Evolutionary conservation across 2,329 filamentous ascomycete genomes (phyloP).

Genomic region (Penicillium griseofulvum): DNA sequence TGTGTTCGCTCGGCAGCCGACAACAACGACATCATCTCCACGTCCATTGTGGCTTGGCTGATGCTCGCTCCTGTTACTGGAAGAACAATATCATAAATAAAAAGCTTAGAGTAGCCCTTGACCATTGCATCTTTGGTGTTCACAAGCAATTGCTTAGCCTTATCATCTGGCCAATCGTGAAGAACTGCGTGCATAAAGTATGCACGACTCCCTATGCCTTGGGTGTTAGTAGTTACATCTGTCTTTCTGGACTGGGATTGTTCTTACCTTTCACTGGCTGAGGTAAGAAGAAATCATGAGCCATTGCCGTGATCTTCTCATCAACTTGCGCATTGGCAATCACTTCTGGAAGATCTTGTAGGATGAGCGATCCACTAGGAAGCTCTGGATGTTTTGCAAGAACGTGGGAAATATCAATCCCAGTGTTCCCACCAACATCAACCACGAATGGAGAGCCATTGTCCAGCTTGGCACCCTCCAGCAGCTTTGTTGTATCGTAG

Average conservation of each 20-base stretch:
- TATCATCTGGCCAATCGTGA: constrained; percentile 45
- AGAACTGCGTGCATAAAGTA: constrained; percentile 46
- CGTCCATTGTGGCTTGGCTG: constrained; percentile 34
- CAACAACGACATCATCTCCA: constrained; percentile 47
- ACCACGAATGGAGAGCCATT: constrained; percentile 32
- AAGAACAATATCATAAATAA: constrained; percentile 43
- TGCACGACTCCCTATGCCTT: constrained; percentile 31
- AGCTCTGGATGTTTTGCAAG: constrained; percentile 32
- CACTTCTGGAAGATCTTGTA: constrained; percentile 42
- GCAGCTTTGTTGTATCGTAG: constrained; percentile 24
- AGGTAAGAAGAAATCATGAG: constrained; percentile 28
- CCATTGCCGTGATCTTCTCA: constrained; percentile 23
- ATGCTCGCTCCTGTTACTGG: constrained; percentile 34
- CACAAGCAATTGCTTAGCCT: constrained; percentile 31
- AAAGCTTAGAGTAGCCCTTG: constrained; percentile 39
- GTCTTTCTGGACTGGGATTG: too few relatives aligned
- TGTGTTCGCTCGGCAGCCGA: constrained; percentile 40
- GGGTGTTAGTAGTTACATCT: neutral
- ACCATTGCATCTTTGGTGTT: constrained; percentile 37
- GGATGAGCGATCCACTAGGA: constrained; percentile 32
- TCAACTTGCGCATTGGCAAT: constrained; percentile 28
- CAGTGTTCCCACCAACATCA: constrained; percentile 42
- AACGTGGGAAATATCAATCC: constrained; percentile 37
- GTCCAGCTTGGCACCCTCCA: constrained; percentile 18
- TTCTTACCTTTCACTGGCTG: constrained; percentile 28